Base-by-base conservation (phyloP, 2,329 filamentous ascomycete genomes). In the Monosporascus sp. region DNA sequence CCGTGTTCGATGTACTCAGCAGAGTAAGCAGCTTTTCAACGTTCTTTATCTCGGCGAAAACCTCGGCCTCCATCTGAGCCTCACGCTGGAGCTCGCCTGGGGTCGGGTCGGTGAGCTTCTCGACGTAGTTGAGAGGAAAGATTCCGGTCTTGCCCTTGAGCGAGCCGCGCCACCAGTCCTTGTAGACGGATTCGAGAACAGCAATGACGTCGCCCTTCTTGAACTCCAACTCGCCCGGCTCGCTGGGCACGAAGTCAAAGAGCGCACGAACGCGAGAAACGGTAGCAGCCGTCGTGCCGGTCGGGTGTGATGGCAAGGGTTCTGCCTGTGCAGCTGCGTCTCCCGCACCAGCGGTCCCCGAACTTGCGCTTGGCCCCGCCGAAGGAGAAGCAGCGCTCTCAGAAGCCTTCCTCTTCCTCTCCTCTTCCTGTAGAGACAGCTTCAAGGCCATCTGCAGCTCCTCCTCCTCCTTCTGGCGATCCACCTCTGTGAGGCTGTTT, bases 141-240 rank as follows among this genome's bases (percentile, higher is more conserved):
- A 99, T 99, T 62, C 94, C 94, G 6, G 91, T 97, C 71, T 97
- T 90, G 20, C 94, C 94, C 67, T 92, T 85, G 54, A 99, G 76
- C 43, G 92, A 96, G 1, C 94, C 94, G 63, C 96, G 93, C 94
- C 94, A 99, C 94, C 94, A 99, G 71, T 99, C 94, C 72, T 97
- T 99, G 75, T 95, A 99, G 2, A 97, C 94, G 1, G 92, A 97
- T 72, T 97, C 94, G 41, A 99, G 79, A 17, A 99, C 94, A 1
- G 94, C 93, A 69, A 99, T 99, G 41, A 97, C 88, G 68, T 99
- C 94, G 27, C 94, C 93, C 74, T 96, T 96, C 62, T 92, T 88
- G 70, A 99, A 99, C 62, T 96, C 91, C 56, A 99, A 78, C 74
- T 99, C 94, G 47, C 93, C 94, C 0, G 91, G 84, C 70, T 99